Evolutionary conservation across 352 stramenopile genomes (phyloP), one percentile per base, ranked within the genome.

Genomic region (Globisporangium splendens): DNA sequence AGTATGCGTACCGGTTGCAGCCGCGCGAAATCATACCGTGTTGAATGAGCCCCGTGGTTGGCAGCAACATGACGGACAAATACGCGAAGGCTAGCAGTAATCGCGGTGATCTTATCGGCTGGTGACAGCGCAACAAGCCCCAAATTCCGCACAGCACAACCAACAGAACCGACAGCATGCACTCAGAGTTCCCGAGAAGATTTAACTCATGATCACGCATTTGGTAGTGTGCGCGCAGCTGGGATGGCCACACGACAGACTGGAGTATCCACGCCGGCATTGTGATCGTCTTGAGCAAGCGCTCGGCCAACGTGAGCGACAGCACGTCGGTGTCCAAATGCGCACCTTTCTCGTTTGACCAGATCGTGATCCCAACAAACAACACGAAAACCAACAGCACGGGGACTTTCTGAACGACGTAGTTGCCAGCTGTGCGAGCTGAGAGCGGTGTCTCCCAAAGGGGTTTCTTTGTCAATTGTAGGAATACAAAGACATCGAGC

Each of bases 1-100:
- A 73, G 61, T 93, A 93, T 11, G 73, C 69, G 52, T 93, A 93
- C 7, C 83, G 80, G 53, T 91, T 75, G 20, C 66, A 66, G 13
- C 66, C 61, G 51, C 70, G 68, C 3, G 73, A 60, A 48, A 91
- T 67, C 39, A 91, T 79, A 8, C 83, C 81, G 46, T 93, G 83
- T 59, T 91, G 83, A 20, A 93, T 70, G 38, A 93, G 61, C 1
- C 83, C 81, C 13, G 68, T 76, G 2, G 82, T 79, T 0, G 81
- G 83, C 13, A 93, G 50, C 10, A 86, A 14, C 66, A 89, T 83
- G 8, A 66, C 33, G 11, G 68, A 44, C 39, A 78, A 83, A 58
- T 78, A 81, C 4, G 56, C 28, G 8, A 70, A 20, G 5, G 63
- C 73, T 8, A 85, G 50, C 10, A 81, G 24, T 15, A 54, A 24